Percentiles rank a stretch among this genome's conserved stretches.
phyloP scores from a whole-genome alignment of 305 asterid species.

The Fraxinus nigra region DNA sequence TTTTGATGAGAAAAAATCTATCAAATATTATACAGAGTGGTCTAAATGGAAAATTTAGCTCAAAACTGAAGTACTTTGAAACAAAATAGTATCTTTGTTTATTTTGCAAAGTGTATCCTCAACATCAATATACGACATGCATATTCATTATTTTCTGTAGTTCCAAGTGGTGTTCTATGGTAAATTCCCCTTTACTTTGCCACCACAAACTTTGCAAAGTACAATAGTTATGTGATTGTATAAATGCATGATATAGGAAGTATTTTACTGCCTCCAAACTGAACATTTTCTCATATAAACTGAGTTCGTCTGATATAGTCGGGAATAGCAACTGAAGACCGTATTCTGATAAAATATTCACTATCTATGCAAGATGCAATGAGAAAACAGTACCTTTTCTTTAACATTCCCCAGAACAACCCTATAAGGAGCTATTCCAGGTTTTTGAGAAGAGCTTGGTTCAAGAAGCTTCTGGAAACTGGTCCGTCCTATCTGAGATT shows the following conservation, averaged over 20 bases:
- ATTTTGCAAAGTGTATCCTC: not conserved
- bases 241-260: not conserved
- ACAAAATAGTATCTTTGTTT: not conserved
- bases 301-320: not conserved
- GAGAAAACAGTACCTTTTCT: conserved; percentile 60
- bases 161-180: not conserved
- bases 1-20: not conserved
- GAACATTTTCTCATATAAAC: not conserved
- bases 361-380: not conserved
- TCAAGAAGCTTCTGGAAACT: conserved; percentile 90
- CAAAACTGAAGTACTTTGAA: not conserved
- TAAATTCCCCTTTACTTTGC: not conserved
- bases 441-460: conserved; percentile 78
- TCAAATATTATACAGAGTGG: not conserved
- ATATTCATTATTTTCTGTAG: not conserved
- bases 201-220: not conserved
- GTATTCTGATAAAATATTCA: not conserved
- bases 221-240: not conserved
- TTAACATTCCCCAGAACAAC: conserved; percentile 86
- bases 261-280: not conserved
- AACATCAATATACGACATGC: not conserved
- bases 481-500: conserved; percentile 81
- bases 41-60: not conserved
- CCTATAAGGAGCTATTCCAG: conserved; percentile 95
- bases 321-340: not conserved